Evolutionary conservation across 2,329 filamentous ascomycete genomes (phyloP).

Genomic region (Cordyceps pruinosa): DNA sequence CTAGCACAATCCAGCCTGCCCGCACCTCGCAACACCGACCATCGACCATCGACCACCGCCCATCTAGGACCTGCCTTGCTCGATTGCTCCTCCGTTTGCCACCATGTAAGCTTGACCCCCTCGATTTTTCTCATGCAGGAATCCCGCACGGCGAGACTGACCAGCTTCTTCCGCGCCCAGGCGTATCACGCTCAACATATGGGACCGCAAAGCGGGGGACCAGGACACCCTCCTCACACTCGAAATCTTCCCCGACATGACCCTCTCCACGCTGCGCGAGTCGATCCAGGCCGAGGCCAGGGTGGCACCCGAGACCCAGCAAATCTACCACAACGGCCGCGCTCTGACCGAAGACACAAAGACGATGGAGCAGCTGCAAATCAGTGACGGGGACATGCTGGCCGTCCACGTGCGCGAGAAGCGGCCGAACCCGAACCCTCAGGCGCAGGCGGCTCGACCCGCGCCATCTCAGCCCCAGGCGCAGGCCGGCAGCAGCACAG

Average conservation of each 20-base stretch:
- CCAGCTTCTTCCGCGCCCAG: constrained; percentile 37
- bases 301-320: constrained; percentile 66
- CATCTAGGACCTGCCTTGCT: not conserved
- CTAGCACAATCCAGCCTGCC: not conserved
- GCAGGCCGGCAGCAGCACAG: constrained; percentile 25
- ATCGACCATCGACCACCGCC: too few relatives aligned
- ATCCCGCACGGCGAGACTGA: not conserved
- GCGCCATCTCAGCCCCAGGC: constrained; percentile 27
- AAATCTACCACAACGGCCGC: constrained; percentile 85
- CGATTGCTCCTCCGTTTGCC: not conserved
- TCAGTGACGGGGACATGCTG: constrained; percentile 87
- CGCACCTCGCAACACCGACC: not conserved
- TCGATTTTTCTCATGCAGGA: not conserved
- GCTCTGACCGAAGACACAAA: constrained; percentile 70
- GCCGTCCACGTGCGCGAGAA: constrained; percentile 70
- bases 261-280: constrained; percentile 76
- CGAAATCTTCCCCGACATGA: constrained; percentile 77
- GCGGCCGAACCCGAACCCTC: constrained; percentile 21
- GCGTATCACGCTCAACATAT: constrained; percentile 83
- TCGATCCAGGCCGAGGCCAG: constrained; percentile 78
- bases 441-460: constrained; percentile 31
- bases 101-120: constrained; percentile 8
- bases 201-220: constrained; percentile 58
- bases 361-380: constrained; percentile 73
- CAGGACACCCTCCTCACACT: constrained; percentile 74